Conservation (phyloP, 192 early-diverging fungal genomes). For the Podochytrium sp. region DNA sequence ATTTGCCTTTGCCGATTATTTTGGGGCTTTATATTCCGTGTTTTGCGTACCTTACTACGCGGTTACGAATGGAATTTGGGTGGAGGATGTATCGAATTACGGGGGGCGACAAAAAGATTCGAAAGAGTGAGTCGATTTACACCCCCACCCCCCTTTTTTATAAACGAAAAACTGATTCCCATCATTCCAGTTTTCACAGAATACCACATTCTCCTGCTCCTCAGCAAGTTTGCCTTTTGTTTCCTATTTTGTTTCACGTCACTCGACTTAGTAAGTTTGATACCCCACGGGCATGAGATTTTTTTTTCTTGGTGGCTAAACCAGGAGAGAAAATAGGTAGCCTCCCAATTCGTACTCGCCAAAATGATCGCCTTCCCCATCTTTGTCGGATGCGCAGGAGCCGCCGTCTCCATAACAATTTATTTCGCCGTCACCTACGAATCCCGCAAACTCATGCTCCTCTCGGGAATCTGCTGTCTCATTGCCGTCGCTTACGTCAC, state of each 20-base stretch:
- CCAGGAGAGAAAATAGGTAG: neutral
- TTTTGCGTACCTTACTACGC: neutral
- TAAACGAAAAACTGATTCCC: neutral
- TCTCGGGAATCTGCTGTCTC: neutral
- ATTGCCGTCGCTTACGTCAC: neutral
- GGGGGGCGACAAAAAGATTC: neutral
- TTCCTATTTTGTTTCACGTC: neutral
- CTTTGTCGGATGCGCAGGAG: neutral
- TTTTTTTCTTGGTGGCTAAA: neutral
- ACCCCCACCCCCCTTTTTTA: neutral
- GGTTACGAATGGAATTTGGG: neutral
- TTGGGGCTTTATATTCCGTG: neutral
- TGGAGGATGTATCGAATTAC: conserved; percentile 6
- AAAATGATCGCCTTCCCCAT: neutral
- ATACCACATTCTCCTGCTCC: conserved; percentile 14
- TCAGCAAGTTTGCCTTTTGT: neutral
- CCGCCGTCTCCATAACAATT: neutral
- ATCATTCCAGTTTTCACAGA: conserved; percentile 9
- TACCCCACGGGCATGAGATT: neutral
- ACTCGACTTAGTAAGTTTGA: neutral
- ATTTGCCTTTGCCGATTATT: neutral
- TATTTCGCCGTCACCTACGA: neutral
- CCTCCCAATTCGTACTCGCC: neutral
- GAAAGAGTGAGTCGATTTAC: neutral
- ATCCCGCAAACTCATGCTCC: neutral